Conservation (phyloP, 306 rosid species). For the Cicer arietinum region DNA sequence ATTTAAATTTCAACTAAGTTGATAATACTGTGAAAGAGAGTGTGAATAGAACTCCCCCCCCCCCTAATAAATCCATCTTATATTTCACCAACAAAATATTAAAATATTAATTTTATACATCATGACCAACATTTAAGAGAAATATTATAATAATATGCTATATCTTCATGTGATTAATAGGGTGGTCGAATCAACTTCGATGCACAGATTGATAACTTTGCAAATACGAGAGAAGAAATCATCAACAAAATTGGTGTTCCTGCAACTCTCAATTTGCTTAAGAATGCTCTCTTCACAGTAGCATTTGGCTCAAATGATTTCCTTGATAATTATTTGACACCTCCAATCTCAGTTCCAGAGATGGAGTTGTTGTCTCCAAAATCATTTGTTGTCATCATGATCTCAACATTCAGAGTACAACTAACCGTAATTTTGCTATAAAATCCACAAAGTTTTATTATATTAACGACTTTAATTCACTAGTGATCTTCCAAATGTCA, state of each 20-base stretch:
- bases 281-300: slow-evolving; percentile 54
- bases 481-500: too few relatives aligned
- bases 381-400: slow-evolving; percentile 58
- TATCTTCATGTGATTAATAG: slow-evolving; percentile 44
- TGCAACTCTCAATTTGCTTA: slow-evolving; percentile 49
- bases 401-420: slow-evolving; percentile 60
- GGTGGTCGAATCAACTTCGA: slow-evolving; percentile 70
- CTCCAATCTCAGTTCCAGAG: slow-evolving; percentile 53
- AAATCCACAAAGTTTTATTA: neutral
- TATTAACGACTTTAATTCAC: too few relatives aligned
- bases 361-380: slow-evolving; percentile 56
- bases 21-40: too few relatives aligned
- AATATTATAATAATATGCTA: neutral
- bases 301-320: slow-evolving; percentile 75
- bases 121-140: too few relatives aligned
- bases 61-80: too few relatives aligned
- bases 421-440: slow-evolving; percentile 52
- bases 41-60: too few relatives aligned
- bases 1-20: too few relatives aligned
- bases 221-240: slow-evolving; percentile 67
- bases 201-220: slow-evolving; percentile 71
- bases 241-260: slow-evolving; percentile 55
- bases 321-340: slow-evolving; percentile 66
- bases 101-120: too few relatives aligned
- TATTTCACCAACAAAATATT: too few relatives aligned